Evolutionary conservation across 192 early-diverging fungal genomes (phyloP).

Genomic region (Coemansia sp.): DNA sequence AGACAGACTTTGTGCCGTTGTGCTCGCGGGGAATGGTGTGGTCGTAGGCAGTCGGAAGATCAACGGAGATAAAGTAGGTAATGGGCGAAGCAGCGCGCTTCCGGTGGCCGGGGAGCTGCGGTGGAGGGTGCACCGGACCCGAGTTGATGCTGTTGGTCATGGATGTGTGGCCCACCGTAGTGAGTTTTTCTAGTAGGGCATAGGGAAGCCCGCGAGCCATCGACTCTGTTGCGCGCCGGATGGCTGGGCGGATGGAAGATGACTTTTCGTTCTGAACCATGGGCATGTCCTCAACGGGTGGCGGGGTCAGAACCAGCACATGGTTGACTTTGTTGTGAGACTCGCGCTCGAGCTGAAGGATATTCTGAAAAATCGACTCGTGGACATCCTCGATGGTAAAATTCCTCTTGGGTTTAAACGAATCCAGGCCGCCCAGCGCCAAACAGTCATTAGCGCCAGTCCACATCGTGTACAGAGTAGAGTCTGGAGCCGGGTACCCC

Average conservation of each 20-base stretch:
- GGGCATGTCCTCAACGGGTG: conserved; percentile 49
- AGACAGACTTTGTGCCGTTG: conserved; percentile 26
- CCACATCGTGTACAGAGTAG: conserved; percentile 50
- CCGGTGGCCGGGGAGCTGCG: conserved; percentile 32
- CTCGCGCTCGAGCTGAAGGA: conserved; percentile 52
- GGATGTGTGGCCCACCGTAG: conserved; percentile 10
- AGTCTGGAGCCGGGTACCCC: conserved; percentile 29
- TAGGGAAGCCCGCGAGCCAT: conserved; percentile 29
- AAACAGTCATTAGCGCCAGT: conserved; percentile 49
- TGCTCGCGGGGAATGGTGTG: conserved; percentile 44
- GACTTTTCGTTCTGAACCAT: conserved; percentile 30
- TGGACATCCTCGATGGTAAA: conserved; percentile 15
- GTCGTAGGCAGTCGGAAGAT: conserved; percentile 38
- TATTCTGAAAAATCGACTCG: conserved; percentile 39
- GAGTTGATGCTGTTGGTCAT: conserved; percentile 26
- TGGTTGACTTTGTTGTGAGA: conserved; percentile 41
- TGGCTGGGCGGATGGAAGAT: conserved; percentile 4
- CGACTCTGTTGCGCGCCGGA: conserved; percentile 11
- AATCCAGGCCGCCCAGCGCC: conserved; percentile 16
- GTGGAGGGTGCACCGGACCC: conserved; percentile 15
- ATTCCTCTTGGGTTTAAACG: conserved; percentile 14
- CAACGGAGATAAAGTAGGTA: conserved; percentile 33
- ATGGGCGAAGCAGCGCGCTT: conserved; percentile 27
- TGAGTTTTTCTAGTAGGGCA: conserved; percentile 25
- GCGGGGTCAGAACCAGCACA: conserved; percentile 42